Evolutionary conservation across 441 rosid genomes (phyloP).

Genomic region (Biscutella laevigata): DNA sequence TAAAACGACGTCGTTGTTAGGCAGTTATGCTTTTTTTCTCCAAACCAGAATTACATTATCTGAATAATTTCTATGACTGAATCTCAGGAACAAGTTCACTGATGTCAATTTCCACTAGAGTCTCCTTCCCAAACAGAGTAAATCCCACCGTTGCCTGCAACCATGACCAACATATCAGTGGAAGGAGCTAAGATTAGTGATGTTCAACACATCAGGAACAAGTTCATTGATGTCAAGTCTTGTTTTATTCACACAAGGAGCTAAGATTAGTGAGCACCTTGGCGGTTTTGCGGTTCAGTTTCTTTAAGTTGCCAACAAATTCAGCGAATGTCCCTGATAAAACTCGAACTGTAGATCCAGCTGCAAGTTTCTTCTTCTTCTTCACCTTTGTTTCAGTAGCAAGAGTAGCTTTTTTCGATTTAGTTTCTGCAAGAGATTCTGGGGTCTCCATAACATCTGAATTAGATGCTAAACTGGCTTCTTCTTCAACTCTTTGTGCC

Average conservation of each 20-base stretch:
- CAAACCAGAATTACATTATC: slow-evolving; percentile 4
- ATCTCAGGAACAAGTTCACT: slow-evolving; percentile 57
- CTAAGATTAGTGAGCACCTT: slow-evolving; percentile 34
- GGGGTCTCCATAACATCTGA: slow-evolving; percentile 22
- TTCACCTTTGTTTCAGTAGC: slow-evolving; percentile 21
- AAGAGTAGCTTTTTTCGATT: slow-evolving; percentile 27
- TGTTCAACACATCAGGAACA: no score
- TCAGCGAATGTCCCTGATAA: slow-evolving; percentile 68
- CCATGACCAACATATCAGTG: no score
- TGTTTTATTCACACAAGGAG: background rate
- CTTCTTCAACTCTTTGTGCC: slow-evolving; percentile 31
- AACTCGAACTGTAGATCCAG: slow-evolving; percentile 65
- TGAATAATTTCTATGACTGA: slow-evolving; percentile 14
- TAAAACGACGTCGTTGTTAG: background rate
- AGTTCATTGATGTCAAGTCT: no score
- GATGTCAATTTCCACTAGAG: slow-evolving; percentile 59
- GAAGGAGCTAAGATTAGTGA: no score
- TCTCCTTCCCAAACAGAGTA: slow-evolving; percentile 80
- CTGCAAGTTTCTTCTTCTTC: slow-evolving; percentile 33
- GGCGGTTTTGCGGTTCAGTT: slow-evolving; percentile 57
- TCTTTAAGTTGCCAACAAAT: slow-evolving; percentile 61
- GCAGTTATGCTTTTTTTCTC: background rate
- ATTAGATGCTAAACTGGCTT: slow-evolving; percentile 20
- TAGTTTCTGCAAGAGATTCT: slow-evolving; percentile 31
- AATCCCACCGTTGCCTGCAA: slow-evolving; percentile 80